Base-by-base conservation (phyloP, 1,284 basidiomycete species). In the Porodaedalea pini region DNA sequence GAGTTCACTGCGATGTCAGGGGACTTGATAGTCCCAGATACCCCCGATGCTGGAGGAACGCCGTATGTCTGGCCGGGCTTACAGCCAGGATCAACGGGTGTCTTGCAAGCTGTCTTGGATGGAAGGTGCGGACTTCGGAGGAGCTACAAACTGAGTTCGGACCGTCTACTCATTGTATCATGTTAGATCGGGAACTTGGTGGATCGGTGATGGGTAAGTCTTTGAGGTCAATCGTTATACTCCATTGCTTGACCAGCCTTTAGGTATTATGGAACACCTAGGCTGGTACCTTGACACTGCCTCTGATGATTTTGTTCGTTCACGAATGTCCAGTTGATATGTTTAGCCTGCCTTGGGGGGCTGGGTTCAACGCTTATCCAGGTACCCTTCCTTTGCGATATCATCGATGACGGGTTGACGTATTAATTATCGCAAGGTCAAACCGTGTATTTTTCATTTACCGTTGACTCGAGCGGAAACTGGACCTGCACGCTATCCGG, bases 1-100 rank as follows among this genome's bases (percentile, higher is more conserved):
- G 57, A 64, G 43, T 63, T 64, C 52, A 63, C 60, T 21, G 57
- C 57, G 23, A 55, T 63, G 55, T 62, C 58, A 7, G 56, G 62
- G 1, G 58, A 62, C 27, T 55, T 63, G 57, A 54, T 62, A 6
- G 57, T 63, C n/a, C 62, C 61, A 4, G 49, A 58, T 36, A 36
- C 56, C 5, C 58, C 61, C 27, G 40, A 57, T 21, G 36, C 58
- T 25, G 55, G 49, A 23, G 64, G 62, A 31, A 63, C 61, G 11
- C 59, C 62, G 1, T 63, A 59, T 19, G 62, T 65, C 3, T 65
- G 64, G 64, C 61, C 64, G 0, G 64, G 62, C 36, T 39, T 65
- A 13, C 62, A 65, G 45, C 58, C 56, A 21, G 56, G 62, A 13
- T 44, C 51, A 6, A 62, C 58, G 8, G 64, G 62, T 3, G 64